phyloP scores from a whole-genome alignment of 148 eudicot genomes.

The Spergularia bocconei region DNA sequence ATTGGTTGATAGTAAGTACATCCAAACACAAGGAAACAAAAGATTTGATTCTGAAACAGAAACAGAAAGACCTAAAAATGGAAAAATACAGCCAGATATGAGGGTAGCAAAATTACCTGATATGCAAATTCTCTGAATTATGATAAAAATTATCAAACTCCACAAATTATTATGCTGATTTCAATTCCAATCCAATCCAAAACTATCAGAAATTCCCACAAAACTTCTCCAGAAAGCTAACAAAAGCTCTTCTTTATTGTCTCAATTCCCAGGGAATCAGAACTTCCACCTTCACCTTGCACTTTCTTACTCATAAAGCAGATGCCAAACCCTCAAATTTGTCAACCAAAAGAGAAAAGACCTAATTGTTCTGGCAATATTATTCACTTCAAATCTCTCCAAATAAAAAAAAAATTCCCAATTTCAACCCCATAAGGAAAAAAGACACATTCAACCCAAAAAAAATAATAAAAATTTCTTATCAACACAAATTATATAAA shows the following conservation, averaged over 20 bases:
- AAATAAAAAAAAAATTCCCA: conserved; percentile 2
- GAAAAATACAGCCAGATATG: not conserved
- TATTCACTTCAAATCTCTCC: conserved; percentile 13
- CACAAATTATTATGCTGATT: conserved; percentile 23
- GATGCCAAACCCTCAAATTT: conserved; percentile 31
- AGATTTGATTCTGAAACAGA: not conserved
- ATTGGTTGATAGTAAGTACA: not conserved
- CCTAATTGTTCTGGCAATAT: conserved; percentile 14
- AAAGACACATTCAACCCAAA: conserved; percentile 13
- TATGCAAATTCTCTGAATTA: conserved; percentile 26
- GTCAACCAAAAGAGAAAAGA: conserved; percentile 3
- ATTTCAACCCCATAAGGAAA: conserved; percentile 2
- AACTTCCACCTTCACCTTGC: conserved; percentile 26
- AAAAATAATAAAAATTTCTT: not conserved
- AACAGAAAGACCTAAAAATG: not conserved
- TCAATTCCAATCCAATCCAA: conserved; percentile 12
- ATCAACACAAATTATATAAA: not conserved
- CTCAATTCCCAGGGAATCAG: conserved; percentile 38
- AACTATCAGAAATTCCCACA: conserved; percentile 26
- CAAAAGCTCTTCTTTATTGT: conserved; percentile 28
- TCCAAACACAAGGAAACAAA: conserved; percentile 7
- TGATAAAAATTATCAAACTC: not conserved
- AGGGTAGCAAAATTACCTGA: conserved; percentile 34
- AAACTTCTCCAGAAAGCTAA: conserved; percentile 32
- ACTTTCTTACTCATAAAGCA: conserved; percentile 22